Base-by-base conservation (phyloP, 1,284 basidiomycete species). In the Termitomyces sp. region DNA sequence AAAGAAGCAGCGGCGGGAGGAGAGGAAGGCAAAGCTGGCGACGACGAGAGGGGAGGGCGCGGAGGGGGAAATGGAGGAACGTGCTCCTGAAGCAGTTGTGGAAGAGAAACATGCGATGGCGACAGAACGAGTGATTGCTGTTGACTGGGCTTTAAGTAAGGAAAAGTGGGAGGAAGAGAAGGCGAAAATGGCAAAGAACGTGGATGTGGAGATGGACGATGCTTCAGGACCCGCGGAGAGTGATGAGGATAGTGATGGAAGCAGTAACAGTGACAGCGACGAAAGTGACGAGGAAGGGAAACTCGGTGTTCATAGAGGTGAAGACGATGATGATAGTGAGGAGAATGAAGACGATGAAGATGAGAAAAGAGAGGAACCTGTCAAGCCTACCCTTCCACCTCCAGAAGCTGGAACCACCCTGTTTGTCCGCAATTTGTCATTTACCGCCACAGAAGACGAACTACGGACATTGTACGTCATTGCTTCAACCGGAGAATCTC, bases 111-210 rank as follows among this genome's bases (percentile, higher is more conserved):
- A 71, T 52, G 70, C 68, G 12, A 73, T 65, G 49, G 86, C 68
- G 13, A 73, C 65, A 47, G 86, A 83, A 61, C 77, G 94, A 48
- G 75, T 84, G 15, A 90, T 98, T 24, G 94, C 94, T 5, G 96
- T 99, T 34, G 95, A 98, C 73, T 98, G 94, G 93, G 94, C 94
- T 5, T 71, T 98, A 65, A 92, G 92, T 68, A 97, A 98, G 73
- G 89, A 92, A 54, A 90, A 89, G 68, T 98, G 91, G 90, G 81
- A 93, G 67, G 84, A 90, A 65, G 88, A 86, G 69, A 86, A 82
- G 71, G 82, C 76, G 59, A 83, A 75, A 70, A 68, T 79, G 42
- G 74, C 70, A 31, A 70, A 66, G 17, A 50, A n/a, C 24, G 51
- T 19, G 1, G 59, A 60, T 42, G 46, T 58, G 12, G 56, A 58